phyloP scores from a whole-genome alignment of 2,329 filamentous ascomycete species.

The Trichothecium roseum region DNA sequence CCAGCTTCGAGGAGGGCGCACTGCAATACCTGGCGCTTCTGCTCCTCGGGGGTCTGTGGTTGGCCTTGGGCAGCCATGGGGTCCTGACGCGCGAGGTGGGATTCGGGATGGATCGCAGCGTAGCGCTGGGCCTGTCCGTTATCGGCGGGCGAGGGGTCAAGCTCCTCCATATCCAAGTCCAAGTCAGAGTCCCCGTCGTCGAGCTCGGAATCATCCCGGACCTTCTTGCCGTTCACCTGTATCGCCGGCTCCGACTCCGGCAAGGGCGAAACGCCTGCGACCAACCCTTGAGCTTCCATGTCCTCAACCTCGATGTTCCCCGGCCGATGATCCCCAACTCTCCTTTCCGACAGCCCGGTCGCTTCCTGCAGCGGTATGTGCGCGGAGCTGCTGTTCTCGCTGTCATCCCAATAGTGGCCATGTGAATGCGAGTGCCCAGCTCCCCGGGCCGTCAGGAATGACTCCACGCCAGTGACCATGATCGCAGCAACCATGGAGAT shows the following conservation, averaged over 20 bases:
- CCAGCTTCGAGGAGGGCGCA: conserved; percentile 73
- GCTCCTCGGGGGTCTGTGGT: conserved; percentile 38
- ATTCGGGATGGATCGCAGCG: conserved; percentile 17
- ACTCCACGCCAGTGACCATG: conserved; percentile 75
- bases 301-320: conserved; percentile 40
- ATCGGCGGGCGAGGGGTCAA: conserved; percentile 30
- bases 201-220: conserved; percentile 18
- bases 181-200: conserved; percentile 43
- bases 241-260: conserved; percentile 39
- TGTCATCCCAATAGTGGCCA: conserved; percentile 36
- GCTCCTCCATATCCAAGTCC: conserved; percentile 51
- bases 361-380: conserved; percentile 10
- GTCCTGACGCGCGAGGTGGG: neutral
- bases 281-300: conserved; percentile 42
- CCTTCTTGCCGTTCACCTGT: conserved; percentile 9
- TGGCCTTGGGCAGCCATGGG: neutral
- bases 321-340: conserved; percentile 29
- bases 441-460: conserved; percentile 68
- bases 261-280: conserved; percentile 47
- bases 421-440: conserved; percentile 53
- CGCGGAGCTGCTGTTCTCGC: conserved; percentile 22
- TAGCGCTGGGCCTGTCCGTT: conserved; percentile 17
- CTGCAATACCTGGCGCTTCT: conserved; percentile 60
- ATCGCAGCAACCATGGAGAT: conserved; percentile 77
- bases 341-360: conserved; percentile 22